phyloP scores from a whole-genome alignment of 2,329 filamentous ascomycete genomes.

The Colletotrichum salicis region DNA sequence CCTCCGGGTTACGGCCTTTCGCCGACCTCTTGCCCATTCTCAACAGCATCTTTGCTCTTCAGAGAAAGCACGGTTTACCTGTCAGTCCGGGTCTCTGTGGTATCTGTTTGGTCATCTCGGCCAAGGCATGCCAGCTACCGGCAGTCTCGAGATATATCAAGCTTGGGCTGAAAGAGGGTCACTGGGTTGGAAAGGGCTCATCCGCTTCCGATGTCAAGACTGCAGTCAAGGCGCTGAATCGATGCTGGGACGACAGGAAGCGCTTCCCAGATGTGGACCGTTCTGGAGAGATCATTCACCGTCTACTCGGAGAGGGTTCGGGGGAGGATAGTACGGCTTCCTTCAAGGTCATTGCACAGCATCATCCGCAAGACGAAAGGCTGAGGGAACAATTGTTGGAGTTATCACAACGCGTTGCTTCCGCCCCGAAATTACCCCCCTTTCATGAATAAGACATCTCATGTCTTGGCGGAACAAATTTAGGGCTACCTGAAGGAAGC shows the following conservation, averaged over 20 bases:
- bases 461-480: no score
- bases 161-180: slow-evolving; percentile 11
- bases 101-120: slow-evolving; percentile 45
- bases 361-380: not conserved
- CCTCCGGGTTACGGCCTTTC: not conserved
- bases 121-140: slow-evolving; percentile 33
- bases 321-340: not conserved
- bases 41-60: slow-evolving; percentile 52
- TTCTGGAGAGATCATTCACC: not conserved
- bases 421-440: no score
- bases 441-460: no score
- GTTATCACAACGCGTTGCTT: not conserved
- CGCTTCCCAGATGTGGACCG: not conserved
- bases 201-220: not conserved
- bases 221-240: not conserved
- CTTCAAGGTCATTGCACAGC: not conserved
- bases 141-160: slow-evolving; percentile 25
- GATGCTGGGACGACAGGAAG: not conserved
- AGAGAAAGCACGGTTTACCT: slow-evolving; percentile 39
- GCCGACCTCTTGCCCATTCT: slow-evolving; percentile 49
- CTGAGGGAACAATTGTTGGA: not conserved
- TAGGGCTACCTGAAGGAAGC: not conserved
- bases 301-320: not conserved
- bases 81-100: slow-evolving; percentile 44
- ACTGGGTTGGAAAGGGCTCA: slow-evolving; percentile 7